Evolutionary conservation across 2,329 filamentous ascomycete species (phyloP).

Genomic region (Ambrosiella beaveri): DNA sequence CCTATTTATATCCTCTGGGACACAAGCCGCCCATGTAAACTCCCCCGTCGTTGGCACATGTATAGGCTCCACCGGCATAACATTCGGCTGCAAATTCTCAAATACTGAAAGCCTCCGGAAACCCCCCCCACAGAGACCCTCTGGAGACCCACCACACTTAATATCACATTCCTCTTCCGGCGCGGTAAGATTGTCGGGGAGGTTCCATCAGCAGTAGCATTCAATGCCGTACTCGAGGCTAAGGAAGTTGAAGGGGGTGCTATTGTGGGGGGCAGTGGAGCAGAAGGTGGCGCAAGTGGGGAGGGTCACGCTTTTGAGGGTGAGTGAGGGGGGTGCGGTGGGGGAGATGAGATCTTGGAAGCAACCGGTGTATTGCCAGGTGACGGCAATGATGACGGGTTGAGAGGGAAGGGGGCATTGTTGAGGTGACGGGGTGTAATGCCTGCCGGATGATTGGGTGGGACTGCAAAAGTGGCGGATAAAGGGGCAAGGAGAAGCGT

Average conservation of each 20-base stretch:
- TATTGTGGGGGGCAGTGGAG: constrained; percentile 12
- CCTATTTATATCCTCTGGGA: constrained; percentile 19
- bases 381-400: constrained; percentile 9
- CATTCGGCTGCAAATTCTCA: constrained; percentile 14
- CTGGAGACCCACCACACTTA: constrained; percentile 12
- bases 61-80: constrained; percentile 15
- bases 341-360: constrained; percentile 16
- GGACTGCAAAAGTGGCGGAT: background rate
- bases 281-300: constrained; percentile 17
- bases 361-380: constrained; percentile 17
- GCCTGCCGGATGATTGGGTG: background rate
- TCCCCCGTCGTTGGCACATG: constrained; percentile 17
- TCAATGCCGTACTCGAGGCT: constrained; percentile 14
- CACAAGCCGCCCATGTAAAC: constrained; percentile 23
- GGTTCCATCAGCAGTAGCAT: constrained; percentile 15
- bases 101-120: constrained; percentile 15
- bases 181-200: constrained; percentile 11
- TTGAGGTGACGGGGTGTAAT: background rate
- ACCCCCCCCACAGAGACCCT: constrained; percentile 14
- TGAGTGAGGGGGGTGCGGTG: constrained; percentile 2
- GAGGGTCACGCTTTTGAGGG: constrained; percentile 16
- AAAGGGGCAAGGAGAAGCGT: background rate
- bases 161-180: constrained; percentile 15
- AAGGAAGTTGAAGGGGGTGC: constrained; percentile 16
- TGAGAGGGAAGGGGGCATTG: background rate